A percentile compares a stretch with the other conserved stretches of the same genome.
phyloP scores from a whole-genome alignment of 305 asterid species.

The Fraxinus dipetala region DNA sequence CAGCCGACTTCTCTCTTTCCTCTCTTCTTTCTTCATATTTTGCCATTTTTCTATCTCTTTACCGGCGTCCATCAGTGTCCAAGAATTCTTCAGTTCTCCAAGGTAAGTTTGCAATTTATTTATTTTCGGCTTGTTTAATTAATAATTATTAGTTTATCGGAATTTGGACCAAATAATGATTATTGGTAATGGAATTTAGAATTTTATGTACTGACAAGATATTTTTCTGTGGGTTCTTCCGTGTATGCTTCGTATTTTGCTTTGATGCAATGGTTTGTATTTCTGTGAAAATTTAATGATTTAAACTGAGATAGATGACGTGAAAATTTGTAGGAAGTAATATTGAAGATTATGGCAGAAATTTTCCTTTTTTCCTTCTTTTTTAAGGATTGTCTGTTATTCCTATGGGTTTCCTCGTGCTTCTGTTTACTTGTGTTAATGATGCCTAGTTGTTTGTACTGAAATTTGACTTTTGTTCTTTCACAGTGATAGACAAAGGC shows the following conservation, averaged over 20 bases:
- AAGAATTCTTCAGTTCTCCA: neutral
- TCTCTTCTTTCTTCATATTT: neutral
- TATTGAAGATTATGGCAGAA: neutral
- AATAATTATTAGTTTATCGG: neutral
- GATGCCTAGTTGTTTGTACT: neutral
- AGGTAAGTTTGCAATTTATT: neutral
- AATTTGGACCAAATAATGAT: neutral
- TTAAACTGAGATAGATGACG: neutral
- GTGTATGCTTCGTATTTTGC: neutral
- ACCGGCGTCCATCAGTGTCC: neutral
- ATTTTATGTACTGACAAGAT: neutral
- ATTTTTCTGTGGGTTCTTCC: neutral
- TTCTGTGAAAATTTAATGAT: neutral
- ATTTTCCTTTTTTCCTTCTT: neutral
- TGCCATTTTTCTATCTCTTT: neutral
- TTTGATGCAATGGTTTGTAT: neutral
- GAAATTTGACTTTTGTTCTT: neutral
- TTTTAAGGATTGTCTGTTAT: neutral
- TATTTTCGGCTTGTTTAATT: neutral
- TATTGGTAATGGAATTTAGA: neutral
- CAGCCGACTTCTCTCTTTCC: neutral
- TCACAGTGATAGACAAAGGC: slow-evolving; percentile 9
- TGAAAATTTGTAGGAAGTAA: neutral
- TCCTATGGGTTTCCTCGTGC: neutral
- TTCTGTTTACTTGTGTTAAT: neutral